Conservation (phyloP, 1,284 basidiomycete species). For the Leccinum pachyderme region DNA sequence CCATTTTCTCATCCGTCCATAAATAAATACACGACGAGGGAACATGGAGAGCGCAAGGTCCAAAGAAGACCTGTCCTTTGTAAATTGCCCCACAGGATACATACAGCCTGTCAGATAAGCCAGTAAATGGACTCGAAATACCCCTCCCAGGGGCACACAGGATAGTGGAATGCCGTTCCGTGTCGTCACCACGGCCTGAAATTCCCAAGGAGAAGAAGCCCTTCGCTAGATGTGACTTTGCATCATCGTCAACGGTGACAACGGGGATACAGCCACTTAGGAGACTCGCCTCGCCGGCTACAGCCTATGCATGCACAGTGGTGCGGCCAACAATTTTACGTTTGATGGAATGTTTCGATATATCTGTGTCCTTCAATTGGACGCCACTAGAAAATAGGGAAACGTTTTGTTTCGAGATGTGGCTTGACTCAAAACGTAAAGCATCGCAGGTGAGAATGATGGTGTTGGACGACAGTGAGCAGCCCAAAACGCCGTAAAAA, state of each 20-base stretch:
- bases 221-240: slow-evolving; percentile 2
- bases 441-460: slow-evolving; percentile 2
- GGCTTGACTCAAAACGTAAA: slow-evolving; percentile 4
- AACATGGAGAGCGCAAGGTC: slow-evolving; percentile 3
- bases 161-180: slow-evolving; percentile 2
- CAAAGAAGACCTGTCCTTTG: slow-evolving; percentile 2
- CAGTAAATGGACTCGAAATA: slow-evolving; percentile 1
- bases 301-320: slow-evolving; percentile 3
- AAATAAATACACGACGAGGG: slow-evolving; percentile 6
- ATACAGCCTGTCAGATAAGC: slow-evolving; percentile 1
- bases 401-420: not conserved
- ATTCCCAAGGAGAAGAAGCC: slow-evolving; percentile 3
- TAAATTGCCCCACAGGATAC: no score
- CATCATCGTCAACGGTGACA: not conserved
- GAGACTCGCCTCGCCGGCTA: not conserved
- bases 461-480: not conserved
- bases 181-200: slow-evolving; percentile 3
- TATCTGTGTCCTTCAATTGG: not conserved
- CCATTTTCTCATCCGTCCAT: slow-evolving; percentile 11
- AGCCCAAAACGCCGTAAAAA: not conserved
- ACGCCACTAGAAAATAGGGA: not conserved
- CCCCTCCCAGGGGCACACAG: not conserved
- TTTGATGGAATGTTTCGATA: slow-evolving; percentile 5
- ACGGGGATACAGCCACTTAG: slow-evolving; percentile 1
- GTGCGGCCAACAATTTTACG: slow-evolving; percentile 9